A percentile compares a stretch with the other conserved stretches of the same genome.
Conservation (phyloP, 2,329 filamentous ascomycete species). For the Rosellinia necatrix region DNA sequence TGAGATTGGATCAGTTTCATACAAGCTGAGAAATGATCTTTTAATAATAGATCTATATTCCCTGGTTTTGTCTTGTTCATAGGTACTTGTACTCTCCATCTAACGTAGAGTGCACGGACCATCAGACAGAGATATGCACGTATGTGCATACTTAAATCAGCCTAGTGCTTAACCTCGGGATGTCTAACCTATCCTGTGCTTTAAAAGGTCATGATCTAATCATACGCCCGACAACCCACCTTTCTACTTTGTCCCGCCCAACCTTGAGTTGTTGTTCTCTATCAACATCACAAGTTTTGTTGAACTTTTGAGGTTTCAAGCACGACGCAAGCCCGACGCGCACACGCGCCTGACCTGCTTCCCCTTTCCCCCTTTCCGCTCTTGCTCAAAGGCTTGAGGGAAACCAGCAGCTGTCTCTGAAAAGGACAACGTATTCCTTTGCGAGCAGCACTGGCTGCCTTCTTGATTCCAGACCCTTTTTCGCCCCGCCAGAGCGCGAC, state of each 20-base stretch:
- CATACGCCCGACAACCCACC: neutral
- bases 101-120: too few species aligned
- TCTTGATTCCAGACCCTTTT: conserved; percentile 13
- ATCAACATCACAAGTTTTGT: conserved; percentile 20
- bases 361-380: conserved; percentile 1
- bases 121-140: too few species aligned
- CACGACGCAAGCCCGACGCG: conserved; percentile 21
- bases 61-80: too few species aligned
- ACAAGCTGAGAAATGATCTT: too few species aligned
- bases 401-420: conserved; percentile 10
- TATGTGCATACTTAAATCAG: too few species aligned
- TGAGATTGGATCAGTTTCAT: too few species aligned
- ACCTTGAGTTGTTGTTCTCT: conserved; percentile 11
- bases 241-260: conserved; percentile 15
- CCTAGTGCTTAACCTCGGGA: too few species aligned
- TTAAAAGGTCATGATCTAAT: too few species aligned
- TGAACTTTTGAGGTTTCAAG: conserved; percentile 16
- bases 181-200: too few species aligned
- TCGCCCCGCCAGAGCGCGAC: conserved; percentile 24
- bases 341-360: conserved; percentile 10
- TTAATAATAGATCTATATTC: too few species aligned
- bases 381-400: conserved; percentile 14
- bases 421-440: conserved; percentile 4
- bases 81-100: too few species aligned
- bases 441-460: conserved; percentile 13